Conservation (phyloP, 1,284 basidiomycete genomes). For the Ganoderma resinaceum region DNA sequence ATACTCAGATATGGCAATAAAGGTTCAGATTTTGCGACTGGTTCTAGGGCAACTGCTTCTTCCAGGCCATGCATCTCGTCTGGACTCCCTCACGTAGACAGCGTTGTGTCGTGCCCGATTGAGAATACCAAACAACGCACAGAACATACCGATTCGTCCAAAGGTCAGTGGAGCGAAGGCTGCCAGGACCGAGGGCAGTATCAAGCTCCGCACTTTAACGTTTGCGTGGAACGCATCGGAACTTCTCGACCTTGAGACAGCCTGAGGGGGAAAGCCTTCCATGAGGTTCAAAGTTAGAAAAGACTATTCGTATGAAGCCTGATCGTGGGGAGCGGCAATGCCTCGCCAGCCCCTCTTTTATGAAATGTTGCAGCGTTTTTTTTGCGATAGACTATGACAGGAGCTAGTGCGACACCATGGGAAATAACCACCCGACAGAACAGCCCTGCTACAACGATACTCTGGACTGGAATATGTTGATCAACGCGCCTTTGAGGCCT, state of each 20-base stretch:
- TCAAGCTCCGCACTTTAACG: not conserved
- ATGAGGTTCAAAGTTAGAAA: not conserved
- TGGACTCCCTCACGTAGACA: not conserved
- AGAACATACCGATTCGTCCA: not conserved
- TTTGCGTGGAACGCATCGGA: not conserved
- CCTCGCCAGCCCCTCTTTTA: not conserved
- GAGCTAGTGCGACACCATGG: not conserved
- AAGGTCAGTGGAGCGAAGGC: not conserved
- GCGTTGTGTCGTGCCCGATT: not conserved
- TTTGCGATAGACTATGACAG: not conserved
- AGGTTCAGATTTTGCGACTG: slow-evolving; percentile 3
- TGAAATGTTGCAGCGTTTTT: not conserved
- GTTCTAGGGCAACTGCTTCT: not conserved
- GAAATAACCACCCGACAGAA: not conserved
- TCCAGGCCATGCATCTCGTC: not conserved
- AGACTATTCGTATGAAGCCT: not conserved
- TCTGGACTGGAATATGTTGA: not conserved
- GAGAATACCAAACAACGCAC: not conserved
- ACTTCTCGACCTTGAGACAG: not conserved
- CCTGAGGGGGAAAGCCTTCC: not conserved
- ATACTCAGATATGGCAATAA: slow-evolving; percentile 2
- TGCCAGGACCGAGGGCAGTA: not conserved
- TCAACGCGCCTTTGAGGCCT: not conserved
- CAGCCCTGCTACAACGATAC: not conserved
- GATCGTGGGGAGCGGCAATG: not conserved